Conservation (phyloP, 805 yeast genomes). For the Teunomyces kruisii region DNA sequence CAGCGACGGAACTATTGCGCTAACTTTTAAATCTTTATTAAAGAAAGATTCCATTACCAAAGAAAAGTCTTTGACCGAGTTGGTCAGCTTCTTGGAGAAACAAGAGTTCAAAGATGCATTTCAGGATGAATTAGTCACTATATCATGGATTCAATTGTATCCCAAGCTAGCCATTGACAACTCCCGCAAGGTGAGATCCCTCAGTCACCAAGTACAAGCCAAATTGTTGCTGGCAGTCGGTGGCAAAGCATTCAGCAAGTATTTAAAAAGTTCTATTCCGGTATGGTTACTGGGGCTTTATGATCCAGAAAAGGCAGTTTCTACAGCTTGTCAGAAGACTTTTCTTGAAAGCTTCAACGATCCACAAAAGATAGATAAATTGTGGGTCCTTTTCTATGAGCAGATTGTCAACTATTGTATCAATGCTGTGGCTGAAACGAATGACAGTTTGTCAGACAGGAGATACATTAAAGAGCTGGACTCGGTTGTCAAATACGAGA, state of each 20-base stretch:
- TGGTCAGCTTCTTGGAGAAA: conserved; percentile 9
- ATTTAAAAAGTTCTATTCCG: conserved; percentile 70
- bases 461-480: conserved; percentile 68
- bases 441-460: conserved; percentile 70
- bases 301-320: conserved; percentile 67
- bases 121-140: conserved; percentile 52
- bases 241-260: conserved; percentile 57
- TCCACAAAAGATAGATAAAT: conserved; percentile 43
- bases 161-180: conserved; percentile 76
- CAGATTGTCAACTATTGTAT: conserved; percentile 56
- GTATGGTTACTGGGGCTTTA: conserved; percentile 68
- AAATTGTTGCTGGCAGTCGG: conserved; percentile 45
- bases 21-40: conserved; percentile 72
- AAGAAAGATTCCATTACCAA: conserved; percentile 84
- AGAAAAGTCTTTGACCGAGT: conserved; percentile 70
- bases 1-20: conserved; percentile 44
- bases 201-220: conserved; percentile 67
- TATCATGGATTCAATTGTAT: conserved; percentile 76
- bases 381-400: conserved; percentile 60
- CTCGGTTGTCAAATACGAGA: conserved; percentile 57
- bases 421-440: conserved; percentile 58
- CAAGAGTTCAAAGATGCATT: conserved; percentile 13
- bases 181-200: conserved; percentile 60
- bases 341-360: conserved; percentile 57
- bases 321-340: conserved; percentile 47